Base-by-base conservation (phyloP, 148 eudicot species). In the Fagopyrum tataricum region DNA sequence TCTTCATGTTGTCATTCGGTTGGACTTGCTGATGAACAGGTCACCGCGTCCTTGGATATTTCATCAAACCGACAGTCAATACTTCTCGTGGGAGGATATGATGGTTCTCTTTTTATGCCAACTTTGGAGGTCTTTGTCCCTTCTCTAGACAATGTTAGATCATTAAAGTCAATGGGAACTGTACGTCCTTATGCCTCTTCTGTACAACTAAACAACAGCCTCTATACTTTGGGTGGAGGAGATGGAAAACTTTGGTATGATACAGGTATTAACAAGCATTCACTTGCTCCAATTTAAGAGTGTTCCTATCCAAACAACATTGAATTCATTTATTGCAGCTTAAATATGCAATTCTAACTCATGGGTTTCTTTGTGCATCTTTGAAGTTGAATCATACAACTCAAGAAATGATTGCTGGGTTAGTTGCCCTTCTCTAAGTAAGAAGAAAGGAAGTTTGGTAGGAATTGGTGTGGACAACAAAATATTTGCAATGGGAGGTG, bases 401-500 rank as follows among this genome's bases (percentile, higher is more conserved):
- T 80, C 81, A 15, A 20, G 59, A 69, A 79, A 26, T 72, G 76
- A 85, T 72, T 82, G 78, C 67, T 92, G 97, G 97, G 72, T 61
- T 40, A 74, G 71, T 51, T 70, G 84, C 71, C 91, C 96, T 43
- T 74, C 91, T 15, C 66, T 92, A 23, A 90, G 82, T 62, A 73
- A 71, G 80, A 84, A 79, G 83, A 92, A 82, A 72, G 89, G 89
- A 62, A 82, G 79, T 73, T 37, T 84, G 71, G 91, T 87, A 11
- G 89, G 85, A 20, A 86, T 82, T 48, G 79, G 84, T 64, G 58
- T 88, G 52, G 0, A 61, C 61, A 82, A 40, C 46, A 86, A 79
- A 75, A 79, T 92, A 4, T 90, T 76, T 78, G 93, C 91, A 72
- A 53, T 88, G 52, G 97, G 97, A 75, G 96, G 97, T 75, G 90